phyloP scores from a whole-genome alignment of 208 protist genomes.

The Trypanosoma melophagium region DNA sequence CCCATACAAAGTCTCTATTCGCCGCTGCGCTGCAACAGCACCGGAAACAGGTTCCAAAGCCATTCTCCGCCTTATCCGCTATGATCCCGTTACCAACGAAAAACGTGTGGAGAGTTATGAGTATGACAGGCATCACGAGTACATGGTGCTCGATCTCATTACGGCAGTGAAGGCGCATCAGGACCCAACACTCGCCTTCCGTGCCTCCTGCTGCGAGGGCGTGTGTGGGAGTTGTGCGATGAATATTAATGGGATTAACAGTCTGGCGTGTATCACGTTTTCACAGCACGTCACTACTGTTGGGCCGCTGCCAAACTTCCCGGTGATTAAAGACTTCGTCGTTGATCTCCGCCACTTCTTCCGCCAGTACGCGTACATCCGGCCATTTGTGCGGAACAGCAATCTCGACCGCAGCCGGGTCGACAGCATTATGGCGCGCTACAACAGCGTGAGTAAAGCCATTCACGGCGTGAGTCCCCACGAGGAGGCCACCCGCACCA shows the following conservation, averaged over 20 bases:
- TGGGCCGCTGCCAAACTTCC: slow-evolving; percentile 88
- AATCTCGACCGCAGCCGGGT: slow-evolving; percentile 83
- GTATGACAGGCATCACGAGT: slow-evolving; percentile 90
- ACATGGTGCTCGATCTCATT: slow-evolving; percentile 91
- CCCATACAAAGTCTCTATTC: slow-evolving; percentile 83
- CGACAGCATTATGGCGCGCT: slow-evolving; percentile 75
- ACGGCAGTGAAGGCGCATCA: slow-evolving; percentile 91
- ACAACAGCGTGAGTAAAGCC: slow-evolving; percentile 62
- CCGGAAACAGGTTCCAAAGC: slow-evolving; percentile 46
- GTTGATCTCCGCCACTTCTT: slow-evolving; percentile 92
- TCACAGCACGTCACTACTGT: slow-evolving; percentile 83
- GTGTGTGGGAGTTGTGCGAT: slow-evolving; percentile 94
- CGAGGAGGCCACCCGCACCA: slow-evolving; percentile 29
- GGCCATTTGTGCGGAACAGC: slow-evolving; percentile 85
- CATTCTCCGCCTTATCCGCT: slow-evolving; percentile 84
- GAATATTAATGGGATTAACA: slow-evolving; percentile 94
- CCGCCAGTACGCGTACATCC: slow-evolving; percentile 89
- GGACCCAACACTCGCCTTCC: slow-evolving; percentile 89
- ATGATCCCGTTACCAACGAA: slow-evolving; percentile 83
- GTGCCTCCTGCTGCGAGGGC: slow-evolving; percentile 90
- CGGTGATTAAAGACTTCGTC: slow-evolving; percentile 91
- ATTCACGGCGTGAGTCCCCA: slow-evolving; percentile 64
- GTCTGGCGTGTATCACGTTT: slow-evolving; percentile 89
- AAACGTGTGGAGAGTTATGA: slow-evolving; percentile 88
- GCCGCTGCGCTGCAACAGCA: slow-evolving; percentile 56